Conservation (phyloP, 2,329 filamentous ascomycete species). For the Fusarium sulawesiense region DNA sequence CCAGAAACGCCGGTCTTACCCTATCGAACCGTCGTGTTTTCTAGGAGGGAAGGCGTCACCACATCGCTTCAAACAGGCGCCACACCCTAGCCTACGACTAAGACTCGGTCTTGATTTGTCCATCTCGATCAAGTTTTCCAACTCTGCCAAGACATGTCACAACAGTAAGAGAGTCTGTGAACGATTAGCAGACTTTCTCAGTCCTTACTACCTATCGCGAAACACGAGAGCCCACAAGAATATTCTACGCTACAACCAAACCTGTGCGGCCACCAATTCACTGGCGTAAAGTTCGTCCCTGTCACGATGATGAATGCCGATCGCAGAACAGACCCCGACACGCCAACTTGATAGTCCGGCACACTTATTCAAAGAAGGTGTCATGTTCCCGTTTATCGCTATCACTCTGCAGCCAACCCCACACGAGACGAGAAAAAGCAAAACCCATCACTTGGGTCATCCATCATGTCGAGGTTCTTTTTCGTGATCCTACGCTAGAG, state of each 20-base stretch:
- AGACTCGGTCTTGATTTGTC: neutral
- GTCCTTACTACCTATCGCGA: neutral
- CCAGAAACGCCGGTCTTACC: slow-evolving; percentile 34
- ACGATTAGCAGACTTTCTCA: too few relatives aligned
- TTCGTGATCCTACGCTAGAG: slow-evolving; percentile 3
- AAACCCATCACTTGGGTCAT: neutral
- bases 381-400: slow-evolving; percentile 7
- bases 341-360: neutral
- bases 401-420: slow-evolving; percentile 3
- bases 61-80: slow-evolving; percentile 21
- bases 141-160: slow-evolving; percentile 16
- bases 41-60: slow-evolving; percentile 29
- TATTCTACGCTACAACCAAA: neutral
- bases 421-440: slow-evolving; percentile 3
- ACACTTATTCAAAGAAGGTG: slow-evolving; percentile 6
- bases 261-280: neutral
- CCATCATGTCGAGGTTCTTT: neutral
- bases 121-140: slow-evolving; percentile 21
- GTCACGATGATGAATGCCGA: slow-evolving; percentile 20
- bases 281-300: neutral
- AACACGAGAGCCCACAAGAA: neutral
- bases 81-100: slow-evolving; percentile 4
- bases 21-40: slow-evolving; percentile 28
- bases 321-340: slow-evolving; percentile 23
- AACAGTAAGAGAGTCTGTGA: neutral